Evolutionary conservation across 2,329 filamentous ascomycete genomes (phyloP), one percentile per base, ranked within the genome.

Genomic region (Fusarium kyushuense): DNA sequence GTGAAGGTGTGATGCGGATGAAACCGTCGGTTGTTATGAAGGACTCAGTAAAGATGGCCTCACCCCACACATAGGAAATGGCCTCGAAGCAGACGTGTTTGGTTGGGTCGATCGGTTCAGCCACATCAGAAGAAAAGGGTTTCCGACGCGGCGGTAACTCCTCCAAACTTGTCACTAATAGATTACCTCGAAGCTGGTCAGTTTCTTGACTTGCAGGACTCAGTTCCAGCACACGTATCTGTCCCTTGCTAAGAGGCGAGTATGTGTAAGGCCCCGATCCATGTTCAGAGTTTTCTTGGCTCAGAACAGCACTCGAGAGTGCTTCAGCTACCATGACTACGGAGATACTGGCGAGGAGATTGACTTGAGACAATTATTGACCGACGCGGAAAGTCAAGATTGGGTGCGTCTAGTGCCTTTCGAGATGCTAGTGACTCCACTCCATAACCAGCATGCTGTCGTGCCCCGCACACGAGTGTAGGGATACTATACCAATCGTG

Each of bases 41-140:
- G 13, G 14, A 23, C 14, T 65, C 47, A 1, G 46, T 49, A 2
- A 54, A 49, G 9, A 21, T 19, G 14, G 32, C n/a, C 14, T 49
- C 17, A 7, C 59, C 59, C 62, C 62, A 65, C 3, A 59, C 53
- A 13, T 65, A 64, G 9, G 62, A 65, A 8, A 64, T 41, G 1
- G 47, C 59, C 14, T 65, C 48, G 1, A 38, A 65, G 1, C 33
- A 59, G 16, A 59, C 42, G 8, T 64, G 8, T 12, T 42, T 42
- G 0, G 32, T 10, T 4, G 19, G n/a, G 1, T 46, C 38, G 13
- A 65, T 46, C 9, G 17, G 9, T 2, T 42, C 21, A 11, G 3
- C 1, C 8, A 3, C 17, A 9, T 9, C 13, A 14, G 40, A 3
- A 23, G 23, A 17, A 5, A 27, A 23, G 1, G 19, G 21, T 4